Conservation (phyloP, 176 grass and related monocot species). For the Alloteropsis semialata region DNA sequence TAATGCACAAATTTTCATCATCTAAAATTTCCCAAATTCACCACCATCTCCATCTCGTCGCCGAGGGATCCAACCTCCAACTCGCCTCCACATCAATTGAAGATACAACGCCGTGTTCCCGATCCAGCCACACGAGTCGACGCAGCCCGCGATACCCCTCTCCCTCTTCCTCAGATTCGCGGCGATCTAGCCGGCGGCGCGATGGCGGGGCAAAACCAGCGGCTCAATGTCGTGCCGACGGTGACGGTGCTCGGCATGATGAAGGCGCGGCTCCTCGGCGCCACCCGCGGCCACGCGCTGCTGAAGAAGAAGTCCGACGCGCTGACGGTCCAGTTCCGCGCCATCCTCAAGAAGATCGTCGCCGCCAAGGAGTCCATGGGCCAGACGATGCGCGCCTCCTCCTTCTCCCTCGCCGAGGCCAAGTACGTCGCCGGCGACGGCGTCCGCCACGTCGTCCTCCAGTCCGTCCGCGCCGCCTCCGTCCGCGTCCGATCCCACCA, state of each 20-base stretch:
- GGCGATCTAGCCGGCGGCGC: slow-evolving; percentile 7
- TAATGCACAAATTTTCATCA: too few species aligned
- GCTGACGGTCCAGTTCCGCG: slow-evolving; percentile 76
- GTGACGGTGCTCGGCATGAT: slow-evolving; percentile 82
- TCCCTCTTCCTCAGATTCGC: neutral
- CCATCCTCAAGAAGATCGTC: slow-evolving; percentile 92
- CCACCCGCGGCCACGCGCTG: slow-evolving; percentile 80
- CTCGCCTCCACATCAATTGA: neutral
- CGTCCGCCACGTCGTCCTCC: slow-evolving; percentile 72
- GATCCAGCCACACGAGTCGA: neutral
- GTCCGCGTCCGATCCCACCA: slow-evolving; percentile 76
- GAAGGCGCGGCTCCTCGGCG: slow-evolving; percentile 81
- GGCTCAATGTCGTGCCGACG: slow-evolving; percentile 79
- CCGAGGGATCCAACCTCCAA: too few species aligned
- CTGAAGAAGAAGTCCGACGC: slow-evolving; percentile 98
- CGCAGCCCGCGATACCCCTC: neutral
- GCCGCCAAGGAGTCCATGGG: slow-evolving; percentile 92
- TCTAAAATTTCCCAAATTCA: neutral
- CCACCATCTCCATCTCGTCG: neutral
- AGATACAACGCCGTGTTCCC: neutral
- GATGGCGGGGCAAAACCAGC: slow-evolving; percentile 76
- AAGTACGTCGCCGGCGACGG: slow-evolving; percentile 86
- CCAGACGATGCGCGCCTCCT: slow-evolving; percentile 69
- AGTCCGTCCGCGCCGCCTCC: slow-evolving; percentile 78
- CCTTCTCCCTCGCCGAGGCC: slow-evolving; percentile 88